Conservation (phyloP, 345 rosid species). For the Abelmoschus esculentus region DNA sequence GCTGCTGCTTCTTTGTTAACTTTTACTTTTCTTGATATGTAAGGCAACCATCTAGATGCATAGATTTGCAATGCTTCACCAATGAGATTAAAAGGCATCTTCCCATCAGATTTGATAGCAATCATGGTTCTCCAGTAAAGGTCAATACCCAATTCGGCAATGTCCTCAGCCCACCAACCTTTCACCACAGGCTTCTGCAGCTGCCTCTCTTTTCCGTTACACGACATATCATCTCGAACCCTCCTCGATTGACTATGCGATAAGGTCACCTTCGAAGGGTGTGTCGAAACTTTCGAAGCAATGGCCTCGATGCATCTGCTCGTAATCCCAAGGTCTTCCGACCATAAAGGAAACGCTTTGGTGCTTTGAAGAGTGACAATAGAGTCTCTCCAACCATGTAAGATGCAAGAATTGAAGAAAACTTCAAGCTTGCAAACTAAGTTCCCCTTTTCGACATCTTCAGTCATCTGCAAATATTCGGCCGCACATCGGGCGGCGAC, state of each 20-base stretch:
- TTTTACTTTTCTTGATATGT: constrained; percentile 41
- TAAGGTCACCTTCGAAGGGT: constrained; percentile 70
- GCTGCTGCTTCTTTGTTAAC: constrained; percentile 23
- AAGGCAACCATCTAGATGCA: constrained; percentile 81
- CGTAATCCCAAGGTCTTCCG: constrained; percentile 81
- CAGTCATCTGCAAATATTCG: constrained; percentile 88
- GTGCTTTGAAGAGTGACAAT: constrained; percentile 79
- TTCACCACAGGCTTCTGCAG: constrained; percentile 33
- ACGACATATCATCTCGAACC: constrained; percentile 59
- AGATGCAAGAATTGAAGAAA: constrained; percentile 81
- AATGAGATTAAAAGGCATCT: constrained; percentile 46
- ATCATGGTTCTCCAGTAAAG: constrained; percentile 90
- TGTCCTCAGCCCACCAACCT: constrained; percentile 98
- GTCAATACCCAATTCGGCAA: constrained; percentile 82
- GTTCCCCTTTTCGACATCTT: constrained; percentile 96
- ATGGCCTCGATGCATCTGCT: constrained; percentile 82
- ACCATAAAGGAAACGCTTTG: constrained; percentile 60
- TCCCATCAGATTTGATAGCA: constrained; percentile 77
- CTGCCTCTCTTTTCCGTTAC: constrained; percentile 52
- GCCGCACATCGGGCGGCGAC: constrained; percentile 86
- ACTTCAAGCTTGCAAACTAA: constrained; percentile 84
- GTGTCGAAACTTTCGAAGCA: constrained; percentile 52
- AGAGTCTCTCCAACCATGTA: constrained; percentile 89
- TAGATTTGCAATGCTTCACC: constrained; percentile 85
- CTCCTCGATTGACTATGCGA: constrained; percentile 82